Evolutionary conservation across 768 basidiomycete species (phyloP).

Genomic region (Agrocybe chaxingu): DNA sequence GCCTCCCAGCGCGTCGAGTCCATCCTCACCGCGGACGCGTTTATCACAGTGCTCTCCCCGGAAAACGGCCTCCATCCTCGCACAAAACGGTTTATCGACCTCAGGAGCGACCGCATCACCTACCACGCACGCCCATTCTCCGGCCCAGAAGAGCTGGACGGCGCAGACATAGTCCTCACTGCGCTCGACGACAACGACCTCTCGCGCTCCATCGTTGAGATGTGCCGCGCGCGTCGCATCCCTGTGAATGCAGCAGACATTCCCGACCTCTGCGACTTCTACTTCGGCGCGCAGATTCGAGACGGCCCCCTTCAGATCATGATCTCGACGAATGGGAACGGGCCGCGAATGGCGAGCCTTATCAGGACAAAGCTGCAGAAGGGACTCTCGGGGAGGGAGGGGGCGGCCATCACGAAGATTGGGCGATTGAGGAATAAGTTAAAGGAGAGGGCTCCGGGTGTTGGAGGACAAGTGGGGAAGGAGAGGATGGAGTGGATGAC

Average conservation of each 20-base stretch:
- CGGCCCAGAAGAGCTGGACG: slow-evolving; percentile 61
- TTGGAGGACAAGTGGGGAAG: slow-evolving; percentile 73
- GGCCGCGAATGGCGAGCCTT: slow-evolving; percentile 86
- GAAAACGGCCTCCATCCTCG: slow-evolving; percentile 58
- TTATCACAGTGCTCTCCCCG: slow-evolving; percentile 77
- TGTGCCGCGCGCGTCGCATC: slow-evolving; percentile 65
- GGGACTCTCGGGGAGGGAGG: slow-evolving; percentile 68
- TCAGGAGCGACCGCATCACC: slow-evolving; percentile 51
- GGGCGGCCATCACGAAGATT: slow-evolving; percentile 75
- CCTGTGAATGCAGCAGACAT: slow-evolving; percentile 97
- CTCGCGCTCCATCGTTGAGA: slow-evolving; percentile 67
- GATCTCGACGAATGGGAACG: slow-evolving; percentile 93
- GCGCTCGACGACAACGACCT: slow-evolving; percentile 82
- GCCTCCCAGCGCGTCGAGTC: slow-evolving; percentile 87
- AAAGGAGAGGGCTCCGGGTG: slow-evolving; percentile 77
- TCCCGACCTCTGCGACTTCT: slow-evolving; percentile 95
- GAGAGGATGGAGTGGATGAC: slow-evolving; percentile 93
- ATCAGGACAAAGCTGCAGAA: slow-evolving; percentile 68
- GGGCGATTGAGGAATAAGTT: slow-evolving; percentile 71
- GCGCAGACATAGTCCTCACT: slow-evolving; percentile 84
- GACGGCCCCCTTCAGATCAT: slow-evolving; percentile 91
- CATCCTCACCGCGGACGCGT: slow-evolving; percentile 76
- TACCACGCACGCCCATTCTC: slow-evolving; percentile 70
- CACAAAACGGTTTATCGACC: slow-evolving; percentile 49
- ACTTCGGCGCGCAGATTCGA: slow-evolving; percentile 93